A percentile compares a stretch with the other conserved stretches of the same genome.
These are phyloP conservation scores for Lipomyces starkeyi DNA, from an alignment of 805 yeast genomes.

Conservation along the genomic window DNA sequence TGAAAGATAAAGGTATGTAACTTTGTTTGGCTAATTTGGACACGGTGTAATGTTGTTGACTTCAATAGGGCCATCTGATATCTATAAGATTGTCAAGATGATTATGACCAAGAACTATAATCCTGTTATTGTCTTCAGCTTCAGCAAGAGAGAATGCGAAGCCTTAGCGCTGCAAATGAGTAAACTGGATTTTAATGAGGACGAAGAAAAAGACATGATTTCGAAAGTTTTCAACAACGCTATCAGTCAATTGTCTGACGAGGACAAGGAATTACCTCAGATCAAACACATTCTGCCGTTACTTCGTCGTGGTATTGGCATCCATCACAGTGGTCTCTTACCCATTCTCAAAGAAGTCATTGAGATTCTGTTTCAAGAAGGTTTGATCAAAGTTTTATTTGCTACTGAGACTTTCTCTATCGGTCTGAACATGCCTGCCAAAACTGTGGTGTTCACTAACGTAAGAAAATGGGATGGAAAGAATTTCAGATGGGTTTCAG, in stretches of 20 bases:
- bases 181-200: slow-evolving; percentile 89
- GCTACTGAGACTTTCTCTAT: slow-evolving; percentile 99
- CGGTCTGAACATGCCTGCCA: slow-evolving; percentile 99
- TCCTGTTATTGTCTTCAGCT: slow-evolving; percentile 98
- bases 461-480: slow-evolving; percentile 99
- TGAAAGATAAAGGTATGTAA: slow-evolving; percentile 73
- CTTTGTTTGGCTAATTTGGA: slow-evolving; percentile 47
- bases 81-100: slow-evolving; percentile 88
- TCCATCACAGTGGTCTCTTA: slow-evolving; percentile 94
- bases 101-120: slow-evolving; percentile 95
- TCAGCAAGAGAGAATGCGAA: slow-evolving; percentile 96
- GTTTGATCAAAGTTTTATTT: slow-evolving; percentile 88
- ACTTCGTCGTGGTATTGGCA: slow-evolving; percentile 94
- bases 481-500: slow-evolving; percentile 98
- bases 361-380: slow-evolving; percentile 96
- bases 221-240: slow-evolving; percentile 92
- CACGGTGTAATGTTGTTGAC: neutral
- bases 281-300: slow-evolving; percentile 89
- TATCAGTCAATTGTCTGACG: slow-evolving; percentile 81
- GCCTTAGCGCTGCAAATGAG: slow-evolving; percentile 93
- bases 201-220: slow-evolving; percentile 90
- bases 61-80: slow-evolving; percentile 62
- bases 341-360: slow-evolving; percentile 94
- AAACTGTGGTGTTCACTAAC: slow-evolving; percentile 96
- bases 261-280: slow-evolving; percentile 92